Conservation (phyloP, 2,329 filamentous ascomycete genomes). For the Penicillium sp. region DNA sequence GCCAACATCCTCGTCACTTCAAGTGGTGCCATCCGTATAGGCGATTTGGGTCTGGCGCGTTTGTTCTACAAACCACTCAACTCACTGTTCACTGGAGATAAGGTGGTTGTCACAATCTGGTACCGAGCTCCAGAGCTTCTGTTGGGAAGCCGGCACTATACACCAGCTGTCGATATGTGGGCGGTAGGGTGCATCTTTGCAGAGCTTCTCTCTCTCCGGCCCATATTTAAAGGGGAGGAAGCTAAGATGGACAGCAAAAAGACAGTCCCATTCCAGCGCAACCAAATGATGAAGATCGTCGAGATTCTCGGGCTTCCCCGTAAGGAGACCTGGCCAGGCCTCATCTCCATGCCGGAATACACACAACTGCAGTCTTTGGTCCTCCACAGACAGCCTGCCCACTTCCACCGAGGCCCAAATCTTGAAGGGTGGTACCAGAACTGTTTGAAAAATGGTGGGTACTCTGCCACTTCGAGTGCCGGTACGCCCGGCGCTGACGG, state of each 20-base stretch:
- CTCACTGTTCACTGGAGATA: slow-evolving; percentile 88
- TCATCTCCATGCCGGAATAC: slow-evolving; percentile 85
- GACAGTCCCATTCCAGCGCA: slow-evolving; percentile 92
- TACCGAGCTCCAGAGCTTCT: slow-evolving; percentile 94
- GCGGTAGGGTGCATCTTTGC: slow-evolving; percentile 97
- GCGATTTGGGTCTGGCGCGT: slow-evolving; percentile 86
- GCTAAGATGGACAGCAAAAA: slow-evolving; percentile 99
- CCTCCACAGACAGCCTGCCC: slow-evolving; percentile 44
- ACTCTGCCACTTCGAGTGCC: slow-evolving; percentile 48
- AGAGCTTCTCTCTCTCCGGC: slow-evolving; percentile 81
- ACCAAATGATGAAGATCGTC: slow-evolving; percentile 98
- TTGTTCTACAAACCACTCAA: slow-evolving; percentile 93
- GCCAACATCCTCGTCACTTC: slow-evolving; percentile 99
- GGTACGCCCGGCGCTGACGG: slow-evolving; percentile 71
- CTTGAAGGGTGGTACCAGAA: slow-evolving; percentile 80
- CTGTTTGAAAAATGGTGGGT: slow-evolving; percentile 61
- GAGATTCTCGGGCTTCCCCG: slow-evolving; percentile 91
- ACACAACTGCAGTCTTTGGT: slow-evolving; percentile 60
- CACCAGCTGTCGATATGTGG: slow-evolving; percentile 95
- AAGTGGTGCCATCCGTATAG: slow-evolving; percentile 85
- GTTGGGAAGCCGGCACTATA: slow-evolving; percentile 92
- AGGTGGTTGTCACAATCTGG: slow-evolving; percentile 99
- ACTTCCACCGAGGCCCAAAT: slow-evolving; percentile 53
- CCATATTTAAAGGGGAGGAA: slow-evolving; percentile 98
- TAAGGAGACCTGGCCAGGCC: slow-evolving; percentile 82